Conservation (phyloP, 371 early-diverging fungal genomes). For the Rhizopus microsporus region DNA sequence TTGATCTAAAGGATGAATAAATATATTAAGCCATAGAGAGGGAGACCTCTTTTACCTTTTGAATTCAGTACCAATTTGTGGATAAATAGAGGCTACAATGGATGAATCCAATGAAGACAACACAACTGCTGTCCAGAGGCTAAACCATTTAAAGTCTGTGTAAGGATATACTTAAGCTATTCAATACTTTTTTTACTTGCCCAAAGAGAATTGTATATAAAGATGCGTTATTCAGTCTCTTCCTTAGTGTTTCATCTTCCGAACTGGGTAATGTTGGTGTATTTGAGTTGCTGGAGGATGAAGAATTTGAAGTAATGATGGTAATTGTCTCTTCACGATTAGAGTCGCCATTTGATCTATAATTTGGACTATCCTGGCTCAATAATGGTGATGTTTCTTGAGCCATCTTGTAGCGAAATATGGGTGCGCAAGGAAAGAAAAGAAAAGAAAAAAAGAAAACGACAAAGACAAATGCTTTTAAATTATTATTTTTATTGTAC, state of each 20-base stretch:
- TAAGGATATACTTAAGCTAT: neutral
- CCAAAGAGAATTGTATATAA: constrained; percentile 38
- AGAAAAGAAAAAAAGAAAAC: constrained; percentile 11
- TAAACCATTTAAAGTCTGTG: constrained; percentile 6
- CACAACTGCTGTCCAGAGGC: constrained; percentile 53
- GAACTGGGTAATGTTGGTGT: constrained; percentile 4
- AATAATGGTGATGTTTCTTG: constrained; percentile 39
- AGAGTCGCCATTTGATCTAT: constrained; percentile 4
- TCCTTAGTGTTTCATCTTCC: constrained; percentile 29
- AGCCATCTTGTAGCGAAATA: constrained; percentile 13
- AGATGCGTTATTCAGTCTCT: constrained; percentile 40
- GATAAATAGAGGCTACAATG: constrained; percentile 80
- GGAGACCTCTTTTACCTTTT: constrained; percentile 34
- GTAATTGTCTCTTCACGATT: constrained; percentile 27
- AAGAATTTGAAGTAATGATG: constrained; percentile 31
- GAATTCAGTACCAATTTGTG: constrained; percentile 77
- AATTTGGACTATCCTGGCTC: constrained; percentile 6
- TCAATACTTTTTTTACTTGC: constrained; percentile 16
- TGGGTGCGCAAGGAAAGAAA: constrained; percentile 3
- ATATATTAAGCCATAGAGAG: neutral
- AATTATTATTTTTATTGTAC: no score
- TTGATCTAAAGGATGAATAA: constrained; percentile 30
- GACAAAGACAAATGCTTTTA: neutral
- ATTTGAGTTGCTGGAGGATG: constrained; percentile 9
- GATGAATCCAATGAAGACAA: constrained; percentile 78